A percentile compares a stretch with the other conserved stretches of the same genome.
phyloP scores from a whole-genome alignment of 495 filamentous ascomycete species.

The Neurospora discreta region DNA sequence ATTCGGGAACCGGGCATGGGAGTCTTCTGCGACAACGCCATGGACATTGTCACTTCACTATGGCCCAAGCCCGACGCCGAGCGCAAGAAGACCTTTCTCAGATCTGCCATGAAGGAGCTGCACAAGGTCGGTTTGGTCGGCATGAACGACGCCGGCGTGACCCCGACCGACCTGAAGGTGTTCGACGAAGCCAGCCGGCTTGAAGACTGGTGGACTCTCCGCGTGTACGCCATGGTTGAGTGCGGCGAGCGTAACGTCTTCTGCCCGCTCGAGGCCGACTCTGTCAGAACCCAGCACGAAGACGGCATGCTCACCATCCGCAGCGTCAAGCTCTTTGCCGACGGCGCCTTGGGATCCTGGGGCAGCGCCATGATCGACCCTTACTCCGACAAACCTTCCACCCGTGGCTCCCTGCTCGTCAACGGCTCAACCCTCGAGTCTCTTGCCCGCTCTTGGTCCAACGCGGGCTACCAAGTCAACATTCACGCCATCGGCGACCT shows the following conservation, averaged over 20 bases:
- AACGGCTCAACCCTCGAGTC: slow-evolving; percentile 40
- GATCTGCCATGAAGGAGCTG: slow-evolving; percentile 44
- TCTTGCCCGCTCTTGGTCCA: slow-evolving; percentile 39
- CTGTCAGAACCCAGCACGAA: slow-evolving; percentile 22
- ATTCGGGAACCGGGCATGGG: slow-evolving; percentile 44
- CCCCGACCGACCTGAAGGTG: slow-evolving; percentile 37
- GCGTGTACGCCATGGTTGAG: slow-evolving; percentile 55
- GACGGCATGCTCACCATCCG: slow-evolving; percentile 36
- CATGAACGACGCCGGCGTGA: slow-evolving; percentile 50
- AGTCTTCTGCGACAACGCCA: slow-evolving; percentile 62
- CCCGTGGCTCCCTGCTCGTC: slow-evolving; percentile 47
- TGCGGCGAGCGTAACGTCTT: slow-evolving; percentile 49
- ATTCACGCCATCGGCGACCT: slow-evolving; percentile 57
- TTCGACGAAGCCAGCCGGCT: slow-evolving; percentile 34
- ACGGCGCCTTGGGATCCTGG: slow-evolving; percentile 55
- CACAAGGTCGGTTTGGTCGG: slow-evolving; percentile 51
- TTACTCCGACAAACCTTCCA: slow-evolving; percentile 46
- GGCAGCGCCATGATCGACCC: slow-evolving; percentile 52
- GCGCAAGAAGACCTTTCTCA: slow-evolving; percentile 37
- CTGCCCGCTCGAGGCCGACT: slow-evolving; percentile 38
- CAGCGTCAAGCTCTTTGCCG: slow-evolving; percentile 51
- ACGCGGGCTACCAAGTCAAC: slow-evolving; percentile 43
- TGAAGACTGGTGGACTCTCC: slow-evolving; percentile 40
- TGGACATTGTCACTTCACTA: slow-evolving; percentile 43
- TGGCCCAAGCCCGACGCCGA: slow-evolving; percentile 42